Base-by-base conservation (phyloP, 495 filamentous ascomycete genomes). In the Neurospora sp. region DNA sequence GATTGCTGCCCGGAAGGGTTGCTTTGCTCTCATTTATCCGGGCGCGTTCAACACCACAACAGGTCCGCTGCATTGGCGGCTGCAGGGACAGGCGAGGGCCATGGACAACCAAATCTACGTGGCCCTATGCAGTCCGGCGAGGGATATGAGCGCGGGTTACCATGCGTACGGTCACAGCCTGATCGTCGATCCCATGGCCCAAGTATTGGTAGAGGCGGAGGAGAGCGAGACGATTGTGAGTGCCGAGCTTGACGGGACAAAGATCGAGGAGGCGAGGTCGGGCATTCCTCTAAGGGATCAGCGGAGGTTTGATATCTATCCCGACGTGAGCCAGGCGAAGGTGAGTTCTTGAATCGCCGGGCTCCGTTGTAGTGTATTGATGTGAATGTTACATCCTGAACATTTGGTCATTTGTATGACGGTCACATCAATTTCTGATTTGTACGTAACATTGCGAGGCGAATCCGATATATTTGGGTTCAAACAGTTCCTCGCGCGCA, bases 61-160 rank as follows among this genome's bases (percentile, higher is more conserved):
- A 0, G 96, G 96, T 0, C 90, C 91, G 9, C 79, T 98, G 81
- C 96, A 99, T 81, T 99, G 96, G 96, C 87, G 88, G 45, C 80
- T 99, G 74, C 87, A 90, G 78, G 96, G 90, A 18, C 87, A 92
- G 73, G 94, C 93, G 10, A 86, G 96, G 71, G 96, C 96, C 12
- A 85, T 95, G 78, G 96, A 99, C 77, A 98, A 98, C 82, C 95
- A 99, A 86, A 79, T 94, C 3, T 99, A 95, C 81, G 95, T 98
- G 41, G 96, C 90, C 35, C 79, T 98, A 80, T 98, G 96, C 82
- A 94, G 91, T 78, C 96, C 96, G 6, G 93, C 96, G 45, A 85
- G 96, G 73, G 94, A 97, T 80, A 84, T 89, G 84, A 77, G 80
- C 18, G 92, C 92, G 3, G 85, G 83, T 22, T 99, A 99, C 79